Conservation (phyloP, 305 asterid genomes). For the Fraxinus greggii region DNA sequence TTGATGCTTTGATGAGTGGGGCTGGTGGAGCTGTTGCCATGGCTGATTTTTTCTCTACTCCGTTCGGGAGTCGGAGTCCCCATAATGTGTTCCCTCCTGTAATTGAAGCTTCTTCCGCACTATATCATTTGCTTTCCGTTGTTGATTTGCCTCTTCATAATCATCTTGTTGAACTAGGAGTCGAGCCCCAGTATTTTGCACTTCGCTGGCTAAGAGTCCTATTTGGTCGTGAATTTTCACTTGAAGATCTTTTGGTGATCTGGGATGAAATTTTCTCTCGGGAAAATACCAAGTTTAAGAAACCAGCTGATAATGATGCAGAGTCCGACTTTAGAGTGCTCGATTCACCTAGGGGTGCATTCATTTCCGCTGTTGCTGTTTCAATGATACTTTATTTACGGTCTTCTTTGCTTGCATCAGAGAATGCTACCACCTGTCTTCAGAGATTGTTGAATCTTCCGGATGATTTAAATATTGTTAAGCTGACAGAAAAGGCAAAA, state of each 20-base stretch:
- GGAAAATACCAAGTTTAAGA: constrained; percentile 45
- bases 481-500: constrained; percentile 67
- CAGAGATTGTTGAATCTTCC: constrained; percentile 86
- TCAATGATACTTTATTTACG: constrained; percentile 80
- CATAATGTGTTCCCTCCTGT: constrained; percentile 73
- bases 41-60: constrained; percentile 81
- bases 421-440: constrained; percentile 81
- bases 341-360: constrained; percentile 81
- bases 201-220: constrained; percentile 92
- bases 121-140: constrained; percentile 80
- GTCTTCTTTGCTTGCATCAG: constrained; percentile 90
- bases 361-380: constrained; percentile 88
- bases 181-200: constrained; percentile 91
- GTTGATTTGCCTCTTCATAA: constrained; percentile 82
- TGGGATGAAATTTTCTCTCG: constrained; percentile 91
- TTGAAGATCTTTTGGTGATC: constrained; percentile 69
- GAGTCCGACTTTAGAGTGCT: constrained; percentile 58
- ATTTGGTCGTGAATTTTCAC: constrained; percentile 93
- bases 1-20: constrained; percentile 87
- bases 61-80: constrained; percentile 38
- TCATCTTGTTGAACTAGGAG: constrained; percentile 91
- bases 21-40: constrained; percentile 77
- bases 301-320: constrained; percentile 30
- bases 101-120: constrained; percentile 80
- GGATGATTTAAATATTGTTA: constrained; percentile 54